phyloP scores from a whole-genome alignment of 345 rosid genomes.

The Microcos paniculata region DNA sequence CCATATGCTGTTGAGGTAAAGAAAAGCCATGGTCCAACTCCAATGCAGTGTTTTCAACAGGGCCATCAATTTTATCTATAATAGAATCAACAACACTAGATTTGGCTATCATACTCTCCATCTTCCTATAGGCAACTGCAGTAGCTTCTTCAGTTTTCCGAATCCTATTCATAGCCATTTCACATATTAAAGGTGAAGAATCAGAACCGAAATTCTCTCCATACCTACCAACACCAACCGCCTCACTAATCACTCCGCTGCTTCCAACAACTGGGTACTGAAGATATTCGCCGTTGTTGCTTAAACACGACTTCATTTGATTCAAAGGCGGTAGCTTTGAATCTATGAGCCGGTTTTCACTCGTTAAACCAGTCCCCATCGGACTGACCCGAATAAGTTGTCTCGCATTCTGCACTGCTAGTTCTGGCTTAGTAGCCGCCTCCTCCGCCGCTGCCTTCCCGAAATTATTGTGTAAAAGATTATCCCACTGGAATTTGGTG shows the following conservation, averaged over 20 bases:
- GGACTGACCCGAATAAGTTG: background rate
- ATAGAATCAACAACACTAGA: background rate
- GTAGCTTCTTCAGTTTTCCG: background rate
- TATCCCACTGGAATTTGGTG: conserved; percentile 41
- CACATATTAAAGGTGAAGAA: background rate
- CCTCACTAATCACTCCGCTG: background rate
- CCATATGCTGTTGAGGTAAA: background rate
- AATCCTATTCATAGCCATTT: background rate
- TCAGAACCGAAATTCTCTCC: background rate
- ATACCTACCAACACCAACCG: background rate
- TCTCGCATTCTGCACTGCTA: background rate
- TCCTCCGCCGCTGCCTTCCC: background rate
- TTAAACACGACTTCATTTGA: background rate
- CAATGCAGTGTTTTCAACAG: background rate
- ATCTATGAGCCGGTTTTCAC: conserved; percentile 2
- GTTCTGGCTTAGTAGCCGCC: background rate
- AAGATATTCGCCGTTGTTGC: background rate
- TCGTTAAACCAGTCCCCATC: background rate
- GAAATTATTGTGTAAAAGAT: conserved; percentile 19
- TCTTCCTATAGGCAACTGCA: background rate
- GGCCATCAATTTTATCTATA: background rate
- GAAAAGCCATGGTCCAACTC: background rate
- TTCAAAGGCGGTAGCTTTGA: background rate
- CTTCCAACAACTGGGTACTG: background rate
- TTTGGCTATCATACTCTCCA: background rate